Base-by-base conservation (phyloP, 2,329 filamentous ascomycete species). In the Xylaria sp. region DNA sequence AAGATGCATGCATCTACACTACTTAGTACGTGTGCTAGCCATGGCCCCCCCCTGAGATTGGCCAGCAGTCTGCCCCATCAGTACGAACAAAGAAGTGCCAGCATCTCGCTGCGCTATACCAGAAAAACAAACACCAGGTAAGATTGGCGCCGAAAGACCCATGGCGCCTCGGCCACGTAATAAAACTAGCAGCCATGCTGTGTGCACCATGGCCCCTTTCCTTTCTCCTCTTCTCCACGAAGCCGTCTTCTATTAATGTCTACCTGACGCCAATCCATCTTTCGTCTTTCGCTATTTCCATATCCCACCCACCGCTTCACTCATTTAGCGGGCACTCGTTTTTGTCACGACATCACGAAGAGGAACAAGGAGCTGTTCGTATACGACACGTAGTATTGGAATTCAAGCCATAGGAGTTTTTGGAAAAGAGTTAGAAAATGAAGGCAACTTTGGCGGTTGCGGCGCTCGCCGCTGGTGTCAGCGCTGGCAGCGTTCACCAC, bases 261-360 rank as follows among this genome's bases (percentile, higher is more conserved):
- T 81, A 83, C 83, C 82, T 80, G 83, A 82, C 84, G 82, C 80
- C 82, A 82, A 81, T 81, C 79, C 81, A 77, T 81, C 83, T 85
- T 85, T 86, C 84, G 81, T 83, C 82, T 78, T 83, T 82, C 84
- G 80, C 79, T 84, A 84, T 80, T 76, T 76, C 78, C 79, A 57
- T 44, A 76, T 75, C 78, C 76, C 75, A 79, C 85, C 82, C 78
- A 91, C 90, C 90, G 91, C 91, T 93, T 93, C 91, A 93, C 90
- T 93, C 92, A 81, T 93, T 94, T 84, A 94, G 92, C 92, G 92
- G 92, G 88, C 91, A 90, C 85, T 92, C 90, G 83, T 92, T 91
- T 80, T 76, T 73, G 72, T 65, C 68, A 77, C 74, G 75, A 75
- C 75, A 74, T 75, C 68, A 75, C 71, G 76, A 73, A 75, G 74